Conservation (phyloP, 148 eudicot genomes). For the Rhododendron mucronatum region DNA sequence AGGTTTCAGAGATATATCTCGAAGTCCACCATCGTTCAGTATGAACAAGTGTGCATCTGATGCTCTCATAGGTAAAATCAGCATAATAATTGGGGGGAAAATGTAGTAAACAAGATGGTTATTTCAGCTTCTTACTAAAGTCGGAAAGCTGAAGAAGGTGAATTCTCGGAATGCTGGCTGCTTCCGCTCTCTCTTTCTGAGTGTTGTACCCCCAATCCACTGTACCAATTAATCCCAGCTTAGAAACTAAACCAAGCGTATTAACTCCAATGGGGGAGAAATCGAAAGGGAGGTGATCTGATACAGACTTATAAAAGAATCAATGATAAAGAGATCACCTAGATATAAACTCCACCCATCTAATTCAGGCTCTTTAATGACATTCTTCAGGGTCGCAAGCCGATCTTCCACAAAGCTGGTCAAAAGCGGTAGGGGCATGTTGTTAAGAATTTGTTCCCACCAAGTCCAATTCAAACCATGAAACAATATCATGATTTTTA, state of each 20-base stretch:
- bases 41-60: not conserved
- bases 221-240: conserved; percentile 28
- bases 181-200: conserved; percentile 75
- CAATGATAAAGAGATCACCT: conserved; percentile 36
- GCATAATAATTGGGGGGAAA: not conserved
- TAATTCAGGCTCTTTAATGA: conserved; percentile 81
- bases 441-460: not conserved
- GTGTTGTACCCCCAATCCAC: conserved; percentile 98
- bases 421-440: not conserved
- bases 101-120: conserved; percentile 12
- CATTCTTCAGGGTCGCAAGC: conserved; percentile 86
- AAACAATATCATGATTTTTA: not conserved
- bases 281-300: not conserved
- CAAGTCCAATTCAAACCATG: not conserved
- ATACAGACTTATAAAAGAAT: not conserved
- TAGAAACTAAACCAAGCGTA: not conserved
- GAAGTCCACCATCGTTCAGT: not conserved
- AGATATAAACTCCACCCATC: conserved; percentile 84
- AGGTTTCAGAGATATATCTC: not conserved
- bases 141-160: conserved; percentile 68
- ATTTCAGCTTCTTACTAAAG: conserved; percentile 85
- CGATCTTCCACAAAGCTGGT: conserved; percentile 98
- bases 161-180: conserved; percentile 69
- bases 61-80: not conserved
- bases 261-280: not conserved